phyloP scores from a whole-genome alignment of 2,329 filamentous ascomycete species.

The Penicillium nordicum region DNA sequence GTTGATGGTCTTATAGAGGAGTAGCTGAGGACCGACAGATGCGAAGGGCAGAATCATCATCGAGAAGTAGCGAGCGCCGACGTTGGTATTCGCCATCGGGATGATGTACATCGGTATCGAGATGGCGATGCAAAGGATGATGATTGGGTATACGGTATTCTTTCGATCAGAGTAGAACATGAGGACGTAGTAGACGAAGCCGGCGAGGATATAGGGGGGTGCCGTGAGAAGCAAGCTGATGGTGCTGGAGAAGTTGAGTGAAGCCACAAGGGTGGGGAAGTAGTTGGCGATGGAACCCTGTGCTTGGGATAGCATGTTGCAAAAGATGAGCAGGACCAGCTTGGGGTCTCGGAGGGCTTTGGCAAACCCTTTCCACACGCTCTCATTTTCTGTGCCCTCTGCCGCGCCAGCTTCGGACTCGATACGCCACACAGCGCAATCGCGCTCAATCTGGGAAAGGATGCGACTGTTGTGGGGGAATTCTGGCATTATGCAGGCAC shows the following conservation, averaged over 20 bases:
- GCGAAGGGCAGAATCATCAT: conserved; percentile 44
- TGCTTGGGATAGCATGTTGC: conserved; percentile 41
- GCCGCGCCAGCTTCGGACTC: conserved; percentile 39
- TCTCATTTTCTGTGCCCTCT: conserved; percentile 37
- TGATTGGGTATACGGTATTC: conserved; percentile 36
- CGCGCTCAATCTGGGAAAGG: conserved; percentile 19
- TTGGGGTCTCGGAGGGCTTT: conserved; percentile 38
- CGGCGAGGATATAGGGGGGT: conserved; percentile 47
- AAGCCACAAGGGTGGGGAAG: conserved; percentile 26
- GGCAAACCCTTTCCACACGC: conserved; percentile 20
- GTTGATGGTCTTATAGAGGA: conserved; percentile 45
- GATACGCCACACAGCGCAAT: conserved; percentile 25
- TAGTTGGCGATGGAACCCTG: conserved; percentile 34
- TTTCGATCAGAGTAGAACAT: conserved; percentile 40
- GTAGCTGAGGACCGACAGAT: conserved; percentile 41
- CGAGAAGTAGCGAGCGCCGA: conserved; percentile 43
- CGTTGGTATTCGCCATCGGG: conserved; percentile 36
- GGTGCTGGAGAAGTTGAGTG: conserved; percentile 28
- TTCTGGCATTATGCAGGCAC: conserved; percentile 37
- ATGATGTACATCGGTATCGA: conserved; percentile 40
- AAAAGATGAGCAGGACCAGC: conserved; percentile 38
- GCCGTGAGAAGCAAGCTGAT: conserved; percentile 47
- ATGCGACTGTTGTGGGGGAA: conserved; percentile 43
- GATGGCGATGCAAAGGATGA: conserved; percentile 35
- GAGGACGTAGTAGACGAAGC: conserved; percentile 35